Evolutionary conservation across 768 basidiomycete genomes (phyloP), one percentile per base, ranked within the genome.

Genomic region (Crassisporium funariophilum): DNA sequence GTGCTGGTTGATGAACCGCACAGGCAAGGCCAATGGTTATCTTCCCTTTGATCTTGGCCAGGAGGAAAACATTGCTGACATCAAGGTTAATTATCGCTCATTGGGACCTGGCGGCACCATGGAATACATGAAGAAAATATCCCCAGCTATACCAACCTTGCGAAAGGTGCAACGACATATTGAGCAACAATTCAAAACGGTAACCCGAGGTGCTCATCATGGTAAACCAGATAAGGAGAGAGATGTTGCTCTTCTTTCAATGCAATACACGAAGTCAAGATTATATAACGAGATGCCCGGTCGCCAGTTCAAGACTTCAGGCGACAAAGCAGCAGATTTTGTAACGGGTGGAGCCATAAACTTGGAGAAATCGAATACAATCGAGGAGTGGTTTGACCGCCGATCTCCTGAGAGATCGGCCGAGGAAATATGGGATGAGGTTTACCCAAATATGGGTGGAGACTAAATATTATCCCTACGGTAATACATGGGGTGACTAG

Each of bases 61-160:
- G 42, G 69, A 74, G 35, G 56, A 66, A 21, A 71, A 70, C 43
- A 63, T 74, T 24, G 62, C 59, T 49, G 67, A 68, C 25, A 62
- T 70, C 5, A 72, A 72, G 47, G 65, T 66, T 2, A 70, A 61
- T 3, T 61, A 68, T 51, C 56, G 56, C 0, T 65, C 65, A 4
- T 50, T 62, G 40, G 71, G 69, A 0, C 68, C 69, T 6, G 57
- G 59, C 25, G 50, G 59, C 13, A 58, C 58, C 12, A 65, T 61
- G 69, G 54, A 62, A 11, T 64, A 62, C 33, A 16, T 72, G 25
- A 55, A 64, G 33, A 64, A 61, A n/a, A 38, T 68, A 0, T 61
- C 61, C 45, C 69, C 70, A 10, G 62, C 67, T 0, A 68, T 71
- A 16, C 66, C 52, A 12, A 48, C 48, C 0, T 55, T 71, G 11